These are phyloP conservation scores for Amanita pallidorosea DNA, from an alignment of 768 basidiomycete genomes.

Conservation along the genomic window DNA sequence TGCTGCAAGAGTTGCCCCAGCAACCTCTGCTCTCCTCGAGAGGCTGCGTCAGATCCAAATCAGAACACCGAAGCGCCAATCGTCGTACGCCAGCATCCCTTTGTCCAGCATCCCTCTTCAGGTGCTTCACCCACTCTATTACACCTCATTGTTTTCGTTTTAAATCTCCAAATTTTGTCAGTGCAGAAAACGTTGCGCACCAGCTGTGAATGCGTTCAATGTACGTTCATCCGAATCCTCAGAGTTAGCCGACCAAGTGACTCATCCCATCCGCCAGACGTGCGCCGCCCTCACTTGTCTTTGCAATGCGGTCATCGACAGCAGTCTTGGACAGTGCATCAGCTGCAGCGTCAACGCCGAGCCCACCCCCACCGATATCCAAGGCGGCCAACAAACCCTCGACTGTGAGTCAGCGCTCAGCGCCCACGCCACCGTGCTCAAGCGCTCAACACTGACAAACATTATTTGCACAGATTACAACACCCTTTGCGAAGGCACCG, in stretches of 20 bases:
- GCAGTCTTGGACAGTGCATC: neutral
- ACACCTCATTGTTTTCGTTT: neutral
- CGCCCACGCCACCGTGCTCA: too few relatives aligned
- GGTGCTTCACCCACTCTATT: neutral
- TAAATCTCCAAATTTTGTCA: neutral
- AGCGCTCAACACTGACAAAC: too few relatives aligned
- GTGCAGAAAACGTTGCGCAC: neutral
- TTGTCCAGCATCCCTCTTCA: neutral
- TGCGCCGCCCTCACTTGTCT: neutral
- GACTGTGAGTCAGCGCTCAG: constrained; percentile 3
- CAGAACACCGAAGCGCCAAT: neutral
- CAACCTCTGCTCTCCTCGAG: neutral
- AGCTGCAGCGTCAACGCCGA: constrained; percentile 1
- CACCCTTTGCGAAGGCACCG: neutral
- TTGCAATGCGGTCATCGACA: neutral
- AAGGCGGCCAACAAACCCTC: neutral
- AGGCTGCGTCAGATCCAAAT: neutral
- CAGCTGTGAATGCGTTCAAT: neutral
- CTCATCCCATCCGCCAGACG: neutral
- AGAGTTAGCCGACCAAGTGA: neutral
- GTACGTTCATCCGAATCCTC: neutral
- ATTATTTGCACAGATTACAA: neutral
- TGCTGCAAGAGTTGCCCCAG: neutral
- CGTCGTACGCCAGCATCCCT: neutral
- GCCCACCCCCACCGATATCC: neutral